Conservation (phyloP, 140 eudicot species). For the Flaveria floridana region DNA sequence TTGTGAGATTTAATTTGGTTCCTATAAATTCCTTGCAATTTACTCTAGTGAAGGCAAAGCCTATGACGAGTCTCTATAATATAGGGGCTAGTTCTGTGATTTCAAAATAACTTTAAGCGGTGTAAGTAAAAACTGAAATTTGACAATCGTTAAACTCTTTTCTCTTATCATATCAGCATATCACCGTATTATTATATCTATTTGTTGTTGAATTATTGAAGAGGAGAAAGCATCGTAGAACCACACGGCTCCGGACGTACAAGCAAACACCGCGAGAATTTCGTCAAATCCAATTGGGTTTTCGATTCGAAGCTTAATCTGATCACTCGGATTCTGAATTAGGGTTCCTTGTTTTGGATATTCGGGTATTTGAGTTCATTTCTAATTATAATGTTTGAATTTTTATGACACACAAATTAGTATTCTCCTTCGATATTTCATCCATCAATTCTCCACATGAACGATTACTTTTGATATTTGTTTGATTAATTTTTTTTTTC, state of each 20-base stretch:
- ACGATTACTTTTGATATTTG: not conserved
- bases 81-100: not conserved
- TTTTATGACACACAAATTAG: constrained; percentile 8
- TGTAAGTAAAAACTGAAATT: not conserved
- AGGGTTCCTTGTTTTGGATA: constrained; percentile 15
- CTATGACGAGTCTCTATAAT: not conserved
- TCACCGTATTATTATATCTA: constrained; percentile 17
- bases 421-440: not conserved
- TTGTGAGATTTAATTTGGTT: no score
- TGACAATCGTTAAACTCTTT: not conserved
- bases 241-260: constrained; percentile 37
- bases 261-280: constrained; percentile 28
- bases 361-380: constrained; percentile 24
- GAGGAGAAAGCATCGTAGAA: constrained; percentile 23
- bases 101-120: not conserved
- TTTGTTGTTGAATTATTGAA: constrained; percentile 33
- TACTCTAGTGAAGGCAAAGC: not conserved
- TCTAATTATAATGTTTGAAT: constrained; percentile 1
- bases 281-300: constrained; percentile 20
- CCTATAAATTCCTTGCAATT: no score
- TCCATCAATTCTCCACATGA: not conserved
- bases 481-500: constrained; percentile 1
- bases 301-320: not conserved
- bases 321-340: constrained; percentile 17
- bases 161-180: constrained; percentile 18